Evolutionary conservation across 805 yeast species (phyloP).

Genomic region (Candida cerambycidarum): DNA sequence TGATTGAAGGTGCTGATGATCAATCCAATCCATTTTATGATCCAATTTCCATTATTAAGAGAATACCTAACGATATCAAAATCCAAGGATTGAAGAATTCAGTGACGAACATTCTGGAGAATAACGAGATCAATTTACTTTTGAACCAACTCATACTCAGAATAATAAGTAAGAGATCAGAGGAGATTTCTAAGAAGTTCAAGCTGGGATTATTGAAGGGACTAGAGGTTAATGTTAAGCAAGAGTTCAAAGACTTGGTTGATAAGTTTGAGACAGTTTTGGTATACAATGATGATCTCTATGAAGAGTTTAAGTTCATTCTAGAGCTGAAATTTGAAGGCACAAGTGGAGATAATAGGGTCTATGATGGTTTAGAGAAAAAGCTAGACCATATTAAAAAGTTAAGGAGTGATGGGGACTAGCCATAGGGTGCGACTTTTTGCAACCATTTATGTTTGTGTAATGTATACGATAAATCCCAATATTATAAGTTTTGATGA

Average conservation of each 20-base stretch:
- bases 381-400: slow-evolving; percentile 11
- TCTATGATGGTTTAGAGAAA: slow-evolving; percentile 6
- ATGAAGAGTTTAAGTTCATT: background rate
- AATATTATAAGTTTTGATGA: slow-evolving; percentile 56
- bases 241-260: slow-evolving; percentile 20
- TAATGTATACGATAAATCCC: slow-evolving; percentile 59
- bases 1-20: slow-evolving; percentile 68
- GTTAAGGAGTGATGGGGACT: background rate
- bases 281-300: slow-evolving; percentile 10
- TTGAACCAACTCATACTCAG: slow-evolving; percentile 55
- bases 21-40: slow-evolving; percentile 45
- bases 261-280: slow-evolving; percentile 30
- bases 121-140: slow-evolving; percentile 53
- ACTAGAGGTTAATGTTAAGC: slow-evolving; percentile 22
- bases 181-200: slow-evolving; percentile 24
- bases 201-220: slow-evolving; percentile 27
- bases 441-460: slow-evolving; percentile 5
- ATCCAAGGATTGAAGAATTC: slow-evolving; percentile 66
- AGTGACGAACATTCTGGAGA: slow-evolving; percentile 59
- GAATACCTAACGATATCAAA: slow-evolving; percentile 60
- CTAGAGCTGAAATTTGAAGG: slow-evolving; percentile 4
- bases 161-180: slow-evolving; percentile 32
- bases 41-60: slow-evolving; percentile 65
- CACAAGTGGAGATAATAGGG: background rate
- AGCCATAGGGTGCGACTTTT: background rate